Evolutionary conservation across 139 green algal genomes (phyloP).

Genomic region (Chlorella vulgaris): DNA sequence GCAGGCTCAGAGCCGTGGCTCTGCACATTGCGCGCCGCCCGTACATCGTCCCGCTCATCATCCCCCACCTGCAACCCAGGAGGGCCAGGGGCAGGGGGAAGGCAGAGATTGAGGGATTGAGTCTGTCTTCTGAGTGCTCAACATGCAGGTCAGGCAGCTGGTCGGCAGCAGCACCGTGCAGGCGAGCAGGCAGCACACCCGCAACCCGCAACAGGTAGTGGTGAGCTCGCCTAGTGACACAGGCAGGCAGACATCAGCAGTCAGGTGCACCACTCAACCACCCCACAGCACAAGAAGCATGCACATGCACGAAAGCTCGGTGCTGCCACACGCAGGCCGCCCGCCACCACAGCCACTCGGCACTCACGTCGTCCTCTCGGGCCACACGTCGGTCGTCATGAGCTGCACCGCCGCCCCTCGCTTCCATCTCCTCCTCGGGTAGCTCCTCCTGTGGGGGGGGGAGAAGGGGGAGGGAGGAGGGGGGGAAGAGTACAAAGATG

Average conservation of each 20-base stretch:
- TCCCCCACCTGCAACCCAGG: not conserved
- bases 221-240: too few relatives aligned
- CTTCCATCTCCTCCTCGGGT: slow-evolving; percentile 63
- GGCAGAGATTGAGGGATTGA: not conserved
- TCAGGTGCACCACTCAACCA: too few relatives aligned
- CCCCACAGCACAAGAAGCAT: not conserved
- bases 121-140: too few relatives aligned
- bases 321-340: not conserved
- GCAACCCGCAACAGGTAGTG: too few relatives aligned
- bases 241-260: too few relatives aligned
- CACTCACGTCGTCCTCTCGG: slow-evolving; percentile 38
- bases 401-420: slow-evolving; percentile 68
- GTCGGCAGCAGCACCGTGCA: too few relatives aligned
- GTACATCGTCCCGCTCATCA: slow-evolving; percentile 13
- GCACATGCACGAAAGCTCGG: not conserved
- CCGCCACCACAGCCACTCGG: not conserved
- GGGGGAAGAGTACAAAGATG: too few relatives aligned
- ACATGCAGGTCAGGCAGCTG: too few relatives aligned
- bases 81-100: not conserved
- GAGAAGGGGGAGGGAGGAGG: not conserved
- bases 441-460: not conserved
- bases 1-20: slow-evolving; percentile 11
- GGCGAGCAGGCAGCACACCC: too few relatives aligned
- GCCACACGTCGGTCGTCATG: slow-evolving; percentile 60
- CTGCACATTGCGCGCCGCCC: not conserved